Conservation (phyloP, 202 grass and related monocot species). For the Digitaria exilis region DNA sequence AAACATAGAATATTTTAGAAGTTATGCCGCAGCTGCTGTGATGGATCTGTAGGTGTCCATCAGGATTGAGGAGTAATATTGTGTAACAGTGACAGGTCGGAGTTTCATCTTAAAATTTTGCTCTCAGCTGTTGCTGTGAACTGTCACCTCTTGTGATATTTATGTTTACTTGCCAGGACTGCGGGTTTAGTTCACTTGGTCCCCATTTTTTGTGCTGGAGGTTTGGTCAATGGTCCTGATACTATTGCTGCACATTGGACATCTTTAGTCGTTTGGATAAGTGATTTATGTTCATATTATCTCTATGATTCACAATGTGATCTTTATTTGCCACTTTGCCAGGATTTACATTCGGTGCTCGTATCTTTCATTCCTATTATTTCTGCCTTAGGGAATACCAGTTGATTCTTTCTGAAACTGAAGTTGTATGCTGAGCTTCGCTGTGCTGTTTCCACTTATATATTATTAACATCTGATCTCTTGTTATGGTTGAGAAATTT, state of each 20-base stretch:
- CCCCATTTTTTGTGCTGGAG: background rate
- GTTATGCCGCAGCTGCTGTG: background rate
- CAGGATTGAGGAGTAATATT: no score
- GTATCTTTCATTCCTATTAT: background rate
- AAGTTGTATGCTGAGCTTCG: background rate
- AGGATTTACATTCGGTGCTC: background rate
- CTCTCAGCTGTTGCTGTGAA: background rate
- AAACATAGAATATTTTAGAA: background rate
- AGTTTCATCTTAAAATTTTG: background rate
- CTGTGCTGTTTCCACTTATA: background rate
- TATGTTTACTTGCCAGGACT: background rate
- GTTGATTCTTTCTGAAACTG: background rate
- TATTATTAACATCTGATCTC: background rate
- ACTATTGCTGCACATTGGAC: background rate
- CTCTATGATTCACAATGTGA: background rate
- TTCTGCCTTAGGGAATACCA: background rate
- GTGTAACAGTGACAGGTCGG: background rate
- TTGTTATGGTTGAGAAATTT: background rate
- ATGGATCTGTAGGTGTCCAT: background rate
- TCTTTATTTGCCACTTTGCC: background rate
- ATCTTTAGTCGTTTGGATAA: background rate
- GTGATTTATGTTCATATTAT: background rate
- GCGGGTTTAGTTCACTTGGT: background rate
- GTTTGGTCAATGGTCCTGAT: background rate
- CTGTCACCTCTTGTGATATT: background rate